Percentiles rank a stretch among this genome's conserved stretches.
These are phyloP conservation scores for Diaporthe sp. DNA, from an alignment of 2,329 filamentous ascomycete species.

Conservation along the genomic window DNA sequence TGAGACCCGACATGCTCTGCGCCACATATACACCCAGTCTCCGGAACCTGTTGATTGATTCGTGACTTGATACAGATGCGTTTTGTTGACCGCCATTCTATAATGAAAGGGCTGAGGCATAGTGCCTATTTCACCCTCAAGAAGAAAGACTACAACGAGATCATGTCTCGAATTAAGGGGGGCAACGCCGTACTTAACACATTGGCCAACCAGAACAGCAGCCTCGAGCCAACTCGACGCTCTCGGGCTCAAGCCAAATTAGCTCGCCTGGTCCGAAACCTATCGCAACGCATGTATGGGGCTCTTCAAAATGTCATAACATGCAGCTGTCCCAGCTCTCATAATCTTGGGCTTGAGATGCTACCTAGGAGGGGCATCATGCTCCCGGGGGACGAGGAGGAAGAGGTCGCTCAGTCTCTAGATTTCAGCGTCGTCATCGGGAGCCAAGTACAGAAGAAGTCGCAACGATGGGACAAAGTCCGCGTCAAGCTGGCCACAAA, in stretches of 20 bases:
- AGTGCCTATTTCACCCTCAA: constrained; percentile 33
- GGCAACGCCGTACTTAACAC: constrained; percentile 34
- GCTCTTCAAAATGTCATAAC: constrained; percentile 15
- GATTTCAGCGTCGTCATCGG: background rate
- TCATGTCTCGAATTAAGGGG: constrained; percentile 30
- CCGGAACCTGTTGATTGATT: background rate
- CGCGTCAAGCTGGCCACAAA: constrained; percentile 2
- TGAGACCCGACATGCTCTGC: background rate
- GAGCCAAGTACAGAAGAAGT: background rate
- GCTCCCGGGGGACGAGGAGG: constrained; percentile 5
- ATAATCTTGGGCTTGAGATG: constrained; percentile 21
- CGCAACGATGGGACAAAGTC: constrained; percentile 11
- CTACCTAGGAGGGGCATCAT: background rate
- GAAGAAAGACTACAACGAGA: constrained; percentile 37
- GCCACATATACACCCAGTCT: background rate
- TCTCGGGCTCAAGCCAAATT: constrained; percentile 16
- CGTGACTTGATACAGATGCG: background rate
- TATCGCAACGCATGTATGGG: constrained; percentile 2
- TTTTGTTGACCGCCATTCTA: constrained; percentile 24
- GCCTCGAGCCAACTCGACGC: constrained; percentile 29
- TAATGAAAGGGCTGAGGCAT: constrained; percentile 32
- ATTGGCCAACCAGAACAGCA: constrained; percentile 30
- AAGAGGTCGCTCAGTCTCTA: background rate
- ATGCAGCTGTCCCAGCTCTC: constrained; percentile 22
- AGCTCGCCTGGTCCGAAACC: constrained; percentile 7